Conservation (phyloP, 2,329 filamentous ascomycete genomes). For the Epichloe glyceriae region DNA sequence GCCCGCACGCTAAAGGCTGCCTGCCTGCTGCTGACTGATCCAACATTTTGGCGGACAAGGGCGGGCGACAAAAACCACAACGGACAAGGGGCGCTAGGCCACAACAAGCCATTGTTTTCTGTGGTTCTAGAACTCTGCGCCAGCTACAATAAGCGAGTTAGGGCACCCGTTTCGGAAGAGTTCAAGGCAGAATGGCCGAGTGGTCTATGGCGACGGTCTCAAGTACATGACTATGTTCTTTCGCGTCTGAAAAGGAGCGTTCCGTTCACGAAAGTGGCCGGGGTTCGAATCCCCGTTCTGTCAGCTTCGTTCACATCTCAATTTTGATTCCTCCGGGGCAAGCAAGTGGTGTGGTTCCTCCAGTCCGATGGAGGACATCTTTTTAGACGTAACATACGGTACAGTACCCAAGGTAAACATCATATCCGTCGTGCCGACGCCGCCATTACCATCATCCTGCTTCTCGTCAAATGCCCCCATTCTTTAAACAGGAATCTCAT, state of each 20-base stretch:
- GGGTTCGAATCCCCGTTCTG: conserved; percentile 15
- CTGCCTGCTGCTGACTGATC: conserved; percentile 6
- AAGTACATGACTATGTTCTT: conserved; percentile 10
- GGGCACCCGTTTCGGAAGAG: fast-evolving
- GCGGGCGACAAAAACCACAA: too few relatives aligned
- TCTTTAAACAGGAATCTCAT: conserved; percentile 1
- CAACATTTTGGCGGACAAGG: not conserved
- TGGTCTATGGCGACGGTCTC: conserved; percentile 13
- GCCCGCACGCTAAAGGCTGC: not conserved
- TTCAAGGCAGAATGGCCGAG: conserved; percentile 12
- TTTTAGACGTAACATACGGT: not conserved
- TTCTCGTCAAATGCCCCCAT: not conserved
- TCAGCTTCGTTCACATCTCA: not conserved
- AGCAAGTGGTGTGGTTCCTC: too few relatives aligned
- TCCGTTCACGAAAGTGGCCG: conserved; percentile 15
- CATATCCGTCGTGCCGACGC: not conserved
- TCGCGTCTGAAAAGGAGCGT: conserved; percentile 9
- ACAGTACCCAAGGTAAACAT: not conserved
- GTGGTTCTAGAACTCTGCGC: not conserved
- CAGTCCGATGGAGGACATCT: fast-evolving
- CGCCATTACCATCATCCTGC: not conserved
- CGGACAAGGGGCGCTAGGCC: not conserved
- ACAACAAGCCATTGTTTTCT: not conserved
- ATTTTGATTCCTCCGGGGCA: too few relatives aligned
- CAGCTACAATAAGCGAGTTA: not conserved